Evolutionary conservation across 2,329 filamentous ascomycete species (phyloP).

Genomic region (Botrytis hyacinthi): DNA sequence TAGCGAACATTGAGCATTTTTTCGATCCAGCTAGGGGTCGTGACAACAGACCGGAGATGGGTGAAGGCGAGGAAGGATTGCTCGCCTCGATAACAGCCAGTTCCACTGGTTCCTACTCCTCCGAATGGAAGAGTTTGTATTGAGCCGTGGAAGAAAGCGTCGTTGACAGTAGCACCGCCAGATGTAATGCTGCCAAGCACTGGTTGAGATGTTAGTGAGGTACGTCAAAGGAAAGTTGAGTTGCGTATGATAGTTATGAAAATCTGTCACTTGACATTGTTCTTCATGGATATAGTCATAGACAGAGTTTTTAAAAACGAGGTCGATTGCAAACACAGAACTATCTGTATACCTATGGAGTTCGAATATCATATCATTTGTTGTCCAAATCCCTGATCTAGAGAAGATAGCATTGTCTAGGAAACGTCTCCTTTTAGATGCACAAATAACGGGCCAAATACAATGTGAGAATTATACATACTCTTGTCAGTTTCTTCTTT

Average conservation of each 20-base stretch:
- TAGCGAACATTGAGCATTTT: slow-evolving; percentile 65
- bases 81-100: slow-evolving; percentile 74
- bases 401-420: background rate
- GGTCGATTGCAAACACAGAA: background rate
- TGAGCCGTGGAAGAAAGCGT: slow-evolving; percentile 66
- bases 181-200: slow-evolving; percentile 63
- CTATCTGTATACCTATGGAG: background rate
- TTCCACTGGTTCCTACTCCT: slow-evolving; percentile 76
- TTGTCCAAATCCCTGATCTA: background rate
- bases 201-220: slow-evolving; percentile 35
- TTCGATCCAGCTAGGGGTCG: slow-evolving; percentile 67
- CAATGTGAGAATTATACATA: slow-evolving; percentile 41
- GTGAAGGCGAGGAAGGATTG: slow-evolving; percentile 69
- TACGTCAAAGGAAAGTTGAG: background rate
- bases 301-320: background rate
- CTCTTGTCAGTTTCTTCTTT: slow-evolving; percentile 74
- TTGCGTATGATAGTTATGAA: background rate
- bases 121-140: slow-evolving; percentile 76
- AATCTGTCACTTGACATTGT: background rate
- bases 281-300: background rate
- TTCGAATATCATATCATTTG: background rate
- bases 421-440: background rate
- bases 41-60: slow-evolving; percentile 57
- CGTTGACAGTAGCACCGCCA: slow-evolving; percentile 66
- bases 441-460: background rate